Conservation (phyloP, 495 filamentous ascomycete genomes). For the Lasiosphaeria miniovina region DNA sequence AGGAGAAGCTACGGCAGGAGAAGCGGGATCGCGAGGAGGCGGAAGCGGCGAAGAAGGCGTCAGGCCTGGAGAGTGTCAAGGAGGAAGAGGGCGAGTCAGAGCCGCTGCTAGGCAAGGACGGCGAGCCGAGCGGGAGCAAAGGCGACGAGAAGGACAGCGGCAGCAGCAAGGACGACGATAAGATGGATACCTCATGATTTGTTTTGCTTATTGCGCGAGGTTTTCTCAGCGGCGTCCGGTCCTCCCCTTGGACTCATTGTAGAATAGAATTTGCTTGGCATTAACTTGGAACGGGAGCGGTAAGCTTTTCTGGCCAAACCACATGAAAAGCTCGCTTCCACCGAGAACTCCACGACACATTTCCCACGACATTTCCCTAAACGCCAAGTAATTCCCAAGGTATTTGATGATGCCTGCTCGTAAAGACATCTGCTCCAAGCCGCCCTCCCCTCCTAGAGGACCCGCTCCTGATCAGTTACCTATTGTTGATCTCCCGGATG, state of each 20-base stretch:
- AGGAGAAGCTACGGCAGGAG: constrained; percentile 87
- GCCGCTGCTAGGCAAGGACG: constrained; percentile 62
- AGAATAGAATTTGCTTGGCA: constrained; percentile 10
- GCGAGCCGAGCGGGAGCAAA: constrained; percentile 62
- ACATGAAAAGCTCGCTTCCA: background rate
- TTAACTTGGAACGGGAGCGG: constrained; percentile 2
- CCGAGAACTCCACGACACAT: background rate
- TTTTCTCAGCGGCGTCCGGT: background rate
- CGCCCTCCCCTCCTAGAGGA: too few species aligned
- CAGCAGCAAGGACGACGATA: constrained; percentile 61
- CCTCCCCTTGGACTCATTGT: background rate
- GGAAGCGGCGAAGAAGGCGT: constrained; percentile 63
- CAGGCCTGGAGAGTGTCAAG: constrained; percentile 75
- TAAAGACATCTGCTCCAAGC: background rate
- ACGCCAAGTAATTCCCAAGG: constrained; percentile 23
- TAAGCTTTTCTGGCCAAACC: background rate
- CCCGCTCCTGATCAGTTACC: constrained; percentile 22
- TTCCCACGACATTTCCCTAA: background rate
- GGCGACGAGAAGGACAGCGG: constrained; percentile 37
- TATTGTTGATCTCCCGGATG: constrained; percentile 58
- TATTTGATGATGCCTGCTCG: background rate
- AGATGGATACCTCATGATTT: constrained; percentile 81
- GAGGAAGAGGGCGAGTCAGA: constrained; percentile 73
- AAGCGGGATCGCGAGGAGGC: constrained; percentile 71
- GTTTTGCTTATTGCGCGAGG: background rate